phyloP scores from a whole-genome alignment of 2,329 filamentous ascomycete species.

The Byssochlamys sp. region DNA sequence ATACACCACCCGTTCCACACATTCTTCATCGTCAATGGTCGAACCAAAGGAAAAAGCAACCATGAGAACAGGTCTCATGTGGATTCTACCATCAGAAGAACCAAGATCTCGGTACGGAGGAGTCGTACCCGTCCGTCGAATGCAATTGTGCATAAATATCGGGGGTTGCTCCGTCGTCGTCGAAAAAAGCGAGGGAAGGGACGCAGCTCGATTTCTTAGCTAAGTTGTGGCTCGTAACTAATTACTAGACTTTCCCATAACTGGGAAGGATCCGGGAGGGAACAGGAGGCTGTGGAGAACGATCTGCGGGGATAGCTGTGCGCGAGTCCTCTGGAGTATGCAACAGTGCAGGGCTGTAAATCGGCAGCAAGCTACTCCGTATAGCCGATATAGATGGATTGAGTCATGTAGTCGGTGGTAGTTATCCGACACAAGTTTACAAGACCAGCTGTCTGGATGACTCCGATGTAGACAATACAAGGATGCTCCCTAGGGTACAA shows the following conservation, averaged over 20 bases:
- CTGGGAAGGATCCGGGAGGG: background rate
- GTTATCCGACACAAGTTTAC: no score
- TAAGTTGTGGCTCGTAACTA: background rate
- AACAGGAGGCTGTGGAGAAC: background rate
- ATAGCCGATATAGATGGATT: background rate
- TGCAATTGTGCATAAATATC: background rate
- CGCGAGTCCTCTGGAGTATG: background rate
- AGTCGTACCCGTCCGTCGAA: background rate
- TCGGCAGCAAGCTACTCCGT: background rate
- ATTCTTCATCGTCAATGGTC: background rate
- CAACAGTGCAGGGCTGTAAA: background rate
- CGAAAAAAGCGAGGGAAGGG: background rate
- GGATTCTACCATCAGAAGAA: background rate
- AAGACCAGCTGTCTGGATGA: no score
- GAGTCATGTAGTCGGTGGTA: no score
- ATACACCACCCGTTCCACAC: background rate
- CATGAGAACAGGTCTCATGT: background rate
- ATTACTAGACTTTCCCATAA: background rate
- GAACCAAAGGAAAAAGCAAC: background rate
- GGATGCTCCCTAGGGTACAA: no score
- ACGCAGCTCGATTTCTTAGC: background rate
- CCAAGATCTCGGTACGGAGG: background rate
- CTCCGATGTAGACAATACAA: no score
- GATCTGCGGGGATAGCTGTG: background rate
- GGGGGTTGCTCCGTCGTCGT: background rate